Conservation (phyloP, 202 grass and related monocot genomes). For the Eragrostis tef region DNA sequence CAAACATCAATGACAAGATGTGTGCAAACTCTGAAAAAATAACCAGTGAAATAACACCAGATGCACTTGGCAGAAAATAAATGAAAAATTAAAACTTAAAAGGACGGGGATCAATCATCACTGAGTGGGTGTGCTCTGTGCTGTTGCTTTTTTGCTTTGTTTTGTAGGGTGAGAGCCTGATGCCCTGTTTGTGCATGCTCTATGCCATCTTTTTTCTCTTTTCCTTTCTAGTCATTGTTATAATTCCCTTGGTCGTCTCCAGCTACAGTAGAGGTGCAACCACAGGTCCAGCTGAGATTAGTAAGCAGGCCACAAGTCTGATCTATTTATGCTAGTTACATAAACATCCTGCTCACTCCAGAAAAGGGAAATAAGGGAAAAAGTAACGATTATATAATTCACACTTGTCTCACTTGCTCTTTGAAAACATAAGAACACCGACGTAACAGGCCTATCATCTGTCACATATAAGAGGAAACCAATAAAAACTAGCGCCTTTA, state of each 20-base stretch:
- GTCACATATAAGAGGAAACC: background rate
- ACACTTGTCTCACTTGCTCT: background rate
- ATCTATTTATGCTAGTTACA: constrained; percentile 32
- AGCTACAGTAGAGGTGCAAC: constrained; percentile 32
- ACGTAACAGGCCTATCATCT: background rate
- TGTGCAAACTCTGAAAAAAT: constrained; percentile 19
- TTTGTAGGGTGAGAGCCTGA: constrained; percentile 45
- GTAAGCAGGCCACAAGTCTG: constrained; percentile 4
- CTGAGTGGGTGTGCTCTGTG: constrained; percentile 41
- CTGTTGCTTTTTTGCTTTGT: constrained; percentile 47
- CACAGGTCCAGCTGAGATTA: constrained; percentile 31
- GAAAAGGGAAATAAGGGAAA: constrained; percentile 6
- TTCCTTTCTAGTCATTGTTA: constrained; percentile 33
- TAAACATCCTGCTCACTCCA: constrained; percentile 22
- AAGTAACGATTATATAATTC: background rate
- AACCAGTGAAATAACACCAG: constrained; percentile 23
- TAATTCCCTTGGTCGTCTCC: constrained; percentile 39
- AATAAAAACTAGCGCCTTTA: background rate
- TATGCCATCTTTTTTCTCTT: background rate
- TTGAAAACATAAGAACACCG: no score
- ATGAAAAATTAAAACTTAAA: constrained; percentile 20
- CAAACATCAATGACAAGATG: constrained; percentile 39
- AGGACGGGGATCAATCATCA: constrained; percentile 1
- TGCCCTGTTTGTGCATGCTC: constrained; percentile 46
- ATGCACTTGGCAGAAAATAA: background rate